Conservation (phyloP, 768 basidiomycete species). For the Termitomyces sp. region DNA sequence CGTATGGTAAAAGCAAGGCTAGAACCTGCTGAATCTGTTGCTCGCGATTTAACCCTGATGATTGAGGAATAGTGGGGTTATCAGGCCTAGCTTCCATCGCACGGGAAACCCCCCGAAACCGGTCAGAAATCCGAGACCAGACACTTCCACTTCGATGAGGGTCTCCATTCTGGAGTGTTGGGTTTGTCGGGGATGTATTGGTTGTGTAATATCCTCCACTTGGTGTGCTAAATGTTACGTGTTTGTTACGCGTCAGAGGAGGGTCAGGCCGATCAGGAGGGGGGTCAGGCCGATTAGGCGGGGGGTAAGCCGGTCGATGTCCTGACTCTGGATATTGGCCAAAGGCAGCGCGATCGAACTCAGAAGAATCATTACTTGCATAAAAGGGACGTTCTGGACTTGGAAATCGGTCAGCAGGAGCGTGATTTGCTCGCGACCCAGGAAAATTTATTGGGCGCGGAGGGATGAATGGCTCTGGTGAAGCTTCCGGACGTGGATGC, state of each 20-base stretch:
- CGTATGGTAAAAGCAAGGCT: neutral
- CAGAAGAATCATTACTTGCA: neutral
- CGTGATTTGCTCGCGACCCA: neutral
- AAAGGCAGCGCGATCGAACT: neutral
- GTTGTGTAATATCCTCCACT: neutral
- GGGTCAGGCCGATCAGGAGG: neutral
- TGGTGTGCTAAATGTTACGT: neutral
- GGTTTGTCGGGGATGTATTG: neutral
- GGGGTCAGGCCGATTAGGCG: neutral
- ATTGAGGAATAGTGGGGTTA: neutral
- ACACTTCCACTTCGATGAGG: neutral
- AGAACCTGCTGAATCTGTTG: neutral
- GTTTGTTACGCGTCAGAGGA: neutral
- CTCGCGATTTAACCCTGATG: neutral
- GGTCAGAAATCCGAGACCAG: neutral
- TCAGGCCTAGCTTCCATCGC: neutral
- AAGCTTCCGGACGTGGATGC: neutral
- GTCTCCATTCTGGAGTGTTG: neutral
- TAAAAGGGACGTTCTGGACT: neutral
- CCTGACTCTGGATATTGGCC: neutral
- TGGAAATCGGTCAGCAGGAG: neutral
- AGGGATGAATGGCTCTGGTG: neutral
- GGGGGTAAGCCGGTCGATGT: too few relatives aligned
- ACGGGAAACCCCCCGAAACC: neutral
- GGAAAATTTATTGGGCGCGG: neutral